Evolutionary conservation across 306 rosid species (phyloP).

Genomic region (Rosa multiflora): DNA sequence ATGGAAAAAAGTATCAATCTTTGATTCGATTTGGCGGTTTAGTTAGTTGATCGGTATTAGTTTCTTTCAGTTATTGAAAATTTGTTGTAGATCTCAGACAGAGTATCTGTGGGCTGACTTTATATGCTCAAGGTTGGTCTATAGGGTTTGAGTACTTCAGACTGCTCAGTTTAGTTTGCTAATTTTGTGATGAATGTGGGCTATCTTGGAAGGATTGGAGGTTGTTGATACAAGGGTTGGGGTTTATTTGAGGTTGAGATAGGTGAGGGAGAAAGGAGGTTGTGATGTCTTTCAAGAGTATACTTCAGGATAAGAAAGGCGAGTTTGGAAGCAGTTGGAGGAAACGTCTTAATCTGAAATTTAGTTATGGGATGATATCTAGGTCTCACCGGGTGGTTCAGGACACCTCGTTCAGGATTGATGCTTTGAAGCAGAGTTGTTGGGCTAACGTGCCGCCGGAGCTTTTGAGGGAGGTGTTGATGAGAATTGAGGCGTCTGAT

Average conservation of each 20-base stretch:
- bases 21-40: slow-evolving; percentile 13
- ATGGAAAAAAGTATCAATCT: not conserved
- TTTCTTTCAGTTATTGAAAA: not conserved
- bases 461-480: slow-evolving; percentile 80
- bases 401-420: slow-evolving; percentile 34
- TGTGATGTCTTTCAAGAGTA: slow-evolving; percentile 66
- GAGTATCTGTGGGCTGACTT: not conserved
- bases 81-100: slow-evolving; percentile 20
- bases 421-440: slow-evolving; percentile 85
- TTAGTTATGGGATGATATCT: slow-evolving; percentile 53
- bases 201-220: slow-evolving; percentile 21
- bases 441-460: slow-evolving; percentile 95
- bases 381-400: slow-evolving; percentile 68
- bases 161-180: not conserved
- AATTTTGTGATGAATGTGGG: slow-evolving; percentile 24
- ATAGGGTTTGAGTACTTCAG: not conserved
- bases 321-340: slow-evolving; percentile 55
- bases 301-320: slow-evolving; percentile 53
- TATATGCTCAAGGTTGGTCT: not conserved
- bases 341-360: slow-evolving; percentile 70
- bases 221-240: not conserved
- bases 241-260: slow-evolving; percentile 7
- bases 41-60: slow-evolving; percentile 18
- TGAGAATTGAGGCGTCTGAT: slow-evolving; percentile 82
- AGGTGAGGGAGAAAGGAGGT: slow-evolving; percentile 4